phyloP scores from a whole-genome alignment of 78 protist genomes.

The Dictyostelium firmibasis region DNA sequence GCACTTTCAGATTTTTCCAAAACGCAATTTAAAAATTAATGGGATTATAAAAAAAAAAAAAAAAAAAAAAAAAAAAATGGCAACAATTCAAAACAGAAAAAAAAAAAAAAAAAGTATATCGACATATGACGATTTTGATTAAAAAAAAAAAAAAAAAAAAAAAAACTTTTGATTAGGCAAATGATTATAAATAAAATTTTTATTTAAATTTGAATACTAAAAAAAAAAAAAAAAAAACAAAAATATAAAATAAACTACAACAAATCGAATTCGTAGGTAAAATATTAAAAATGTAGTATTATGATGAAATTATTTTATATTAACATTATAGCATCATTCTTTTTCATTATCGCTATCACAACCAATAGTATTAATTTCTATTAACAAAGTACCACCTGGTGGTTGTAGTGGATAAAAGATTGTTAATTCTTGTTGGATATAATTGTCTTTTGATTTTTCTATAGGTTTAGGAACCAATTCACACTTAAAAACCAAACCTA shows the following conservation, averaged over 20 bases:
- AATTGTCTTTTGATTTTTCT: background rate
- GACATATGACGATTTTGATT: background rate
- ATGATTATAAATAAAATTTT: background rate
- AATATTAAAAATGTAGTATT: background rate
- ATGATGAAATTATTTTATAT: background rate
- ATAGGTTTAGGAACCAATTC: background rate
- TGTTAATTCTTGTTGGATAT: background rate
- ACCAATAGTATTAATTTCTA: background rate
- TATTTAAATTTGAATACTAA: background rate
- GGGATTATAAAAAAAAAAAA: background rate
- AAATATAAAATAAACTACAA: too few species aligned
- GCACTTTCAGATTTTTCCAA: too few species aligned
- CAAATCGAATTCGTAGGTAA: background rate
- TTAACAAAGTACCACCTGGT: too few species aligned
- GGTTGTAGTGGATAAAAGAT: background rate
- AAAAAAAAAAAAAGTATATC: background rate
- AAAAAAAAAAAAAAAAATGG: too few species aligned
- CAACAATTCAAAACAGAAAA: background rate
- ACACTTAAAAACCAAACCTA: background rate
- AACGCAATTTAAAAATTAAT: background rate
- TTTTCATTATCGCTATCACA: background rate
- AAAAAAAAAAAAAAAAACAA: background rate
- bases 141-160: too few species aligned
- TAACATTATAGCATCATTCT: background rate
- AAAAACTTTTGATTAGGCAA: background rate